Evolutionary conservation across 805 yeast species (phyloP), one percentile per base, ranked within the genome.

Genomic region (Lipomyces starkeyi): DNA sequence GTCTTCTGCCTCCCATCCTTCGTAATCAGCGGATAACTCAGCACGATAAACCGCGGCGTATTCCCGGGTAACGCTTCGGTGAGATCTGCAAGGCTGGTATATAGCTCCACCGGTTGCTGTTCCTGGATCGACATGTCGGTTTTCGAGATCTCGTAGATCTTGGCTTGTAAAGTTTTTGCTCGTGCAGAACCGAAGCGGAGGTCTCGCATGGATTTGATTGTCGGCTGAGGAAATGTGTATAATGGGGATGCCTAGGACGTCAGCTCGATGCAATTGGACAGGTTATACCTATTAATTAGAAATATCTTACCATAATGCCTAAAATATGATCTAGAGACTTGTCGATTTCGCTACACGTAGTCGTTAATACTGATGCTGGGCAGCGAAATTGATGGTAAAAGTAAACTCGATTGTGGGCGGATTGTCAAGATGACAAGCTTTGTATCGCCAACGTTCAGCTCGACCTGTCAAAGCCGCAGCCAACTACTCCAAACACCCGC

Each of bases 31-130:
- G 97, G 97, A 74, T 91, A 89, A 13, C 96, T 91, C 66, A 92
- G 78, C 5, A 92, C 82, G 6, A 93, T 80, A 75, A 83, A 93
- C 67, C 97, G 80, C 14, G 97, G 97, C 13, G 88, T 79, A 74
- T 88, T 91, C 71, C 90, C 96, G 0, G 97, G 97, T 58, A 93
- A 78, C 66, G 87, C 91, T 63, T 91, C 97, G 5, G 83, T 82
- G 56, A 93, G 82, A 55, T 88, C 92, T 56, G 85, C 90, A 8
- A 90, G 76, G 4, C 84, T 78, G 7, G 59, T 59, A 59, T 63
- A 63, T 47, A 52, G n/a, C 25, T 68, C 71, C 25, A 32, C 61
- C 20, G 71, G 68, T 7, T 54, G 62, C 57, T 61, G 65, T 61
- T 63, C 61, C 49, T 62, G 61, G 8, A 68, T 57, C 32, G 59